Evolutionary conservation across 768 basidiomycete species (phyloP).

Genomic region (Holtermanniella nyarrowii): DNA sequence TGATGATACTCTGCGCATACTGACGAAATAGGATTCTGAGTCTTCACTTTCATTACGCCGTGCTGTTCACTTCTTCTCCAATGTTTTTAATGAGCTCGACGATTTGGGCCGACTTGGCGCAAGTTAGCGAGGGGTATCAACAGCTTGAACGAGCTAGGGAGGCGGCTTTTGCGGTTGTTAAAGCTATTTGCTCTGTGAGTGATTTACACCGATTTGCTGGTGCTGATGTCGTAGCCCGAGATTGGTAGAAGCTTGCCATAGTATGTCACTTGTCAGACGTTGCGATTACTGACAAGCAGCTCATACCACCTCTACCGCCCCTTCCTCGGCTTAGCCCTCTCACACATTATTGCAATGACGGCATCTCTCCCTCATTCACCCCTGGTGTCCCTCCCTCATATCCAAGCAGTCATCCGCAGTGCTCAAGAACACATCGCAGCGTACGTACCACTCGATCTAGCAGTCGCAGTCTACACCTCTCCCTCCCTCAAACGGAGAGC

Average conservation of each 20-base stretch:
- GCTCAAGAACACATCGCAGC: slow-evolving; percentile 26
- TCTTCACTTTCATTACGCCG: slow-evolving; percentile 33
- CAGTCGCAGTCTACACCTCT: slow-evolving; percentile 1
- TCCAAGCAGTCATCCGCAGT: slow-evolving; percentile 23
- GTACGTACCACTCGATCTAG: slow-evolving; percentile 18
- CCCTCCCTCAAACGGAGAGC: not conserved
- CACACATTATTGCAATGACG: slow-evolving; percentile 22
- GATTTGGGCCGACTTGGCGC: slow-evolving; percentile 31
- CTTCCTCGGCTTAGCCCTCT: slow-evolving; percentile 23
- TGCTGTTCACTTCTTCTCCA: slow-evolving; percentile 30
- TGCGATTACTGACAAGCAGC: slow-evolving; percentile 4
- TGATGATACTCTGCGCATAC: not conserved
- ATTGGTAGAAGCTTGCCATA: slow-evolving; percentile 35
- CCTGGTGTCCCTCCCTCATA: slow-evolving; percentile 24
- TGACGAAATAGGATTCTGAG: slow-evolving; percentile 22
- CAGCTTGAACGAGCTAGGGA: slow-evolving; percentile 32
- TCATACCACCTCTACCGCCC: slow-evolving; percentile 36
- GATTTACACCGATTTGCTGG: not conserved
- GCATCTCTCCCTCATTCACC: slow-evolving; percentile 20
- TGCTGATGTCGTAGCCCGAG: slow-evolving; percentile 19
- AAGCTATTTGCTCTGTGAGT: slow-evolving; percentile 35
- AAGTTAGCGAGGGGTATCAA: slow-evolving; percentile 24
- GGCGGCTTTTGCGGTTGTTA: slow-evolving; percentile 35
- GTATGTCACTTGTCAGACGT: slow-evolving; percentile 10
- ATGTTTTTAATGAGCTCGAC: slow-evolving; percentile 15